Evolutionary conservation across 352 stramenopile species (phyloP), one percentile per base, ranked within the genome.

Genomic region (Pythium pyrilobum): DNA sequence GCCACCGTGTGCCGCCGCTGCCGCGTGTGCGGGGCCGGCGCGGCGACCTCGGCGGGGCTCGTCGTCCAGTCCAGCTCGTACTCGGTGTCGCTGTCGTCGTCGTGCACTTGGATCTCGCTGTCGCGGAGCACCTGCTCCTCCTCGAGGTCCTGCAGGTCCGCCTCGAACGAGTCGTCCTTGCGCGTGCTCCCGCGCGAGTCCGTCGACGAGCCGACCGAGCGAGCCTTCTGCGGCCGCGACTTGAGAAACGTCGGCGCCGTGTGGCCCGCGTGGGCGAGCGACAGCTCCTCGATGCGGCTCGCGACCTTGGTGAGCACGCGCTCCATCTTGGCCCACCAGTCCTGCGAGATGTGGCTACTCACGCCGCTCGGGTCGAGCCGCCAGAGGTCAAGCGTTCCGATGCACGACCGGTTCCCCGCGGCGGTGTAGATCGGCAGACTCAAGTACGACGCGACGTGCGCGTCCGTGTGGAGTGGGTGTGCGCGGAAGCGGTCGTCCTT

Each of bases 371-470:
- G 62, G 21, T 83, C 72, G 1, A 79, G 53, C 20, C 77, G 81
- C 74, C 73, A 90, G 25, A 90, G 34, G 46, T 90, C 80, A 6
- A 90, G 56, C 25, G 80, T 90, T 11, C 71, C 80, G n/a, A 90
- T 77, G 53, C 72, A 80, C 20, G 32, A 59, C 6, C 67, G 52
- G 20, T 65, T 54, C 4, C 60, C 42, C 0, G 59, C 59, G 0
- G 70, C 66, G 4, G 74, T 69, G 49, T 82, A 87, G 39, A 92
- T 69, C 0, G 82, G 82, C 36, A 92, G 69, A 39, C 76, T 89
- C n/a, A 90, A 48, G 44, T 87, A 70, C 20, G 74, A 85, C 25
- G 79, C 59, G 11, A 73, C 71, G 43, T 72, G 61, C 20, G 80
- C 67, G 15, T 92, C 82, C 0, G 74, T 80, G 37, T 73, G 67